A percentile compares a stretch with the other conserved stretches of the same genome.
phyloP scores from a whole-genome alignment of 495 filamentous ascomycete species.

The Lasiosphaeria hispida region DNA sequence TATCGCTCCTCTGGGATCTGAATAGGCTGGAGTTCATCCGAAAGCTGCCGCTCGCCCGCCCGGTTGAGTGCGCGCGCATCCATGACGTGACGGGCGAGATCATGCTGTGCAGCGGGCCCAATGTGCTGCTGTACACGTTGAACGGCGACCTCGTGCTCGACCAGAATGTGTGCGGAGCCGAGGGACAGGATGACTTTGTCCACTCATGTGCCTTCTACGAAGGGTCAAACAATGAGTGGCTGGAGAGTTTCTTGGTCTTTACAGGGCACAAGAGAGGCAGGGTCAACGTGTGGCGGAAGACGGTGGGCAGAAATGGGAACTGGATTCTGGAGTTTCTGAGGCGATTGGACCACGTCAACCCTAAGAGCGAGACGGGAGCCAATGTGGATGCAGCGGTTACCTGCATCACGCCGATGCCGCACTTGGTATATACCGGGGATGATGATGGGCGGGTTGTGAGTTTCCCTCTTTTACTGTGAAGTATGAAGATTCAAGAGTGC shows the following conservation, averaged over 20 bases:
- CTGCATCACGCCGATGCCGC: conserved; percentile 78
- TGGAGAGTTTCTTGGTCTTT: conserved; percentile 80
- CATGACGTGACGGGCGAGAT: conserved; percentile 89
- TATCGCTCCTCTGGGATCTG: conserved; percentile 87
- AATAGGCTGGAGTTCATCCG: conserved; percentile 85
- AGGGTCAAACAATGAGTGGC: conserved; percentile 86
- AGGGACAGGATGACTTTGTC: conserved; percentile 61
- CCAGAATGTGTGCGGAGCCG: conserved; percentile 66
- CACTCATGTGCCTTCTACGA: conserved; percentile 90
- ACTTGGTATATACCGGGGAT: conserved; percentile 88
- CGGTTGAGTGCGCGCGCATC: conserved; percentile 71
- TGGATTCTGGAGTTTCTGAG: conserved; percentile 62
- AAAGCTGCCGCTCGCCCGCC: conserved; percentile 54
- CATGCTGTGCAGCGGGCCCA: conserved; percentile 71
- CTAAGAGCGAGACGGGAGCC: conserved; percentile 64
- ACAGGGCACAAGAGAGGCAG: conserved; percentile 83
- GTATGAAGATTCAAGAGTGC: conserved; percentile 13
- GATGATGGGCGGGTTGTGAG: conserved; percentile 76
- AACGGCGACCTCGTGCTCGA: conserved; percentile 82
- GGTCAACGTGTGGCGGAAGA: conserved; percentile 70
- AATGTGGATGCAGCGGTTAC: conserved; percentile 84
- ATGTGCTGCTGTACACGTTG: conserved; percentile 77
- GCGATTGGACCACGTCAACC: conserved; percentile 79
- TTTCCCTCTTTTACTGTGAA: conserved; percentile 16
- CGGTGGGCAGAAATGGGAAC: conserved; percentile 37